phyloP scores from a whole-genome alignment of 2,329 filamentous ascomycete species.

The Neocucurbitaria cava region DNA sequence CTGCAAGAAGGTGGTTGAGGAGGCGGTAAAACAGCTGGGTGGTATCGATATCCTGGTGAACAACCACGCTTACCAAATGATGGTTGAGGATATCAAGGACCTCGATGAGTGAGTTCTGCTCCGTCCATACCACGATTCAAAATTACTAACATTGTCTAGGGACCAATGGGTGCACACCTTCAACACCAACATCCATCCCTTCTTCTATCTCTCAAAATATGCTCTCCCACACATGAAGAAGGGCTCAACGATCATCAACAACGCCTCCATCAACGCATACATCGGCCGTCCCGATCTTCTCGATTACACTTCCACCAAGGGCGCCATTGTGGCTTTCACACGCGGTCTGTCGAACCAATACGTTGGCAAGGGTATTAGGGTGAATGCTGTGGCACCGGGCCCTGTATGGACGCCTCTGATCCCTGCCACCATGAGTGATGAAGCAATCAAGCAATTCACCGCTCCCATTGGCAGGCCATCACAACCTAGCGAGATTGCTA shows the following conservation, averaged over 20 bases:
- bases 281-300: conserved; percentile 80
- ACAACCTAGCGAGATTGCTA: conserved; percentile 82
- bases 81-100: conserved; percentile 73
- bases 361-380: conserved; percentile 73
- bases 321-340: conserved; percentile 80
- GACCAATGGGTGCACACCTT: conserved; percentile 84
- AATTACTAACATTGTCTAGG: conserved; percentile 46
- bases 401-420: conserved; percentile 58
- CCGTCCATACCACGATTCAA: too few species aligned
- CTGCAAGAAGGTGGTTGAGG: conserved; percentile 73
- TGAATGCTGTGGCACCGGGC: conserved; percentile 79
- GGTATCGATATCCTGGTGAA: conserved; percentile 77
- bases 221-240: conserved; percentile 74
- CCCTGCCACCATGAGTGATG: conserved; percentile 52
- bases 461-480: conserved; percentile 78
- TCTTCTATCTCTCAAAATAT: conserved; percentile 83
- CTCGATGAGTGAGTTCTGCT: conserved; percentile 67
- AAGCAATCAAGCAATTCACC: conserved; percentile 74
- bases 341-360: conserved; percentile 79
- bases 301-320: conserved; percentile 82
- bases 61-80: conserved; percentile 77
- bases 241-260: conserved; percentile 85
- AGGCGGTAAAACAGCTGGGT: conserved; percentile 70
- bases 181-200: conserved; percentile 81
- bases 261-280: conserved; percentile 83